These are phyloP conservation scores for Ichthyophonus hoferi DNA, from an alignment of 208 protist species.

Conservation along the genomic window DNA sequence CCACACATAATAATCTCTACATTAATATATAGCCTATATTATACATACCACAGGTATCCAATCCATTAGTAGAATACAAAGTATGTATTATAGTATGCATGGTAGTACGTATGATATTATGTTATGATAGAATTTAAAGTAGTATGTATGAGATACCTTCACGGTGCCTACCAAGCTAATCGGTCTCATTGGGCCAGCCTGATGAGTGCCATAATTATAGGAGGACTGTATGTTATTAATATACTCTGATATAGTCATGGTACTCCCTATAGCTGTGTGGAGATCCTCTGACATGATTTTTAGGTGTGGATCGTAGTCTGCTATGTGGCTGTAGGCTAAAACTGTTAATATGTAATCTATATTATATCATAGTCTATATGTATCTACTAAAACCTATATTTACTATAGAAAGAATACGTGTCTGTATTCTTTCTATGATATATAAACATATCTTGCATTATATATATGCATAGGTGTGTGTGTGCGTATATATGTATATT, in stretches of 20 bases:
- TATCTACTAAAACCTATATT: background rate
- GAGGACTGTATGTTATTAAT: background rate
- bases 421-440: background rate
- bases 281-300: background rate
- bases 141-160: too few species aligned
- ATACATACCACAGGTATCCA: background rate
- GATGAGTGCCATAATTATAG: background rate
- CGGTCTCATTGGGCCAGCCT: background rate
- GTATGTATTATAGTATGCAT: too few species aligned
- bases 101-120: too few species aligned
- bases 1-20: background rate
- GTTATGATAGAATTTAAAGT: too few species aligned
- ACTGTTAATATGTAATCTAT: too few species aligned
- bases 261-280: background rate
- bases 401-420: background rate
- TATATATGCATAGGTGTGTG: background rate
- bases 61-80: too few species aligned
- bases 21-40: background rate
- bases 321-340: background rate
- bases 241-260: background rate
- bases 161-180: conserved; percentile 2
- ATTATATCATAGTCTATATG: background rate
- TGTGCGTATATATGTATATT: background rate
- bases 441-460: background rate
- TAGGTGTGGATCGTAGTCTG: background rate